These are phyloP conservation scores for Micromonas commoda DNA, from an alignment of 139 green algal species.

Conservation along the genomic window DNA sequence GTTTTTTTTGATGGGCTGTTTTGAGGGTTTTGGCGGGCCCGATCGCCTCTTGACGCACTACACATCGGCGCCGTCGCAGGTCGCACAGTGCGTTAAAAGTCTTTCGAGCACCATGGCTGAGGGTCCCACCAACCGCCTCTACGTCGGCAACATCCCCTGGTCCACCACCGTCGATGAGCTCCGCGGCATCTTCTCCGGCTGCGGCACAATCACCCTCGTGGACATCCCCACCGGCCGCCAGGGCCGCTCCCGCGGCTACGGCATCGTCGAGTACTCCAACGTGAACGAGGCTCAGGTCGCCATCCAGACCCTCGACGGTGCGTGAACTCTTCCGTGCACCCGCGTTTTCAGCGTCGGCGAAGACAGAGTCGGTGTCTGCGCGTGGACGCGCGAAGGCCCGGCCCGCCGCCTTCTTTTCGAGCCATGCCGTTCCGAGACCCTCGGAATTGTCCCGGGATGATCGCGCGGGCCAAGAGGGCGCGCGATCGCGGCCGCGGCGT, in stretches of 20 bases:
- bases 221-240: conserved; percentile 22
- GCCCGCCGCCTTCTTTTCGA: too few species aligned
- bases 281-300: background rate
- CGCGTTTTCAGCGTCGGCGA: too few species aligned
- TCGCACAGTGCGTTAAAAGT: background rate
- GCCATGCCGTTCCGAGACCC: too few species aligned
- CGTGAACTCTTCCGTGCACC: too few species aligned
- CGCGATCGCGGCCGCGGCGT: too few species aligned
- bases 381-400: too few species aligned
- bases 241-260: conserved; percentile 22
- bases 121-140: conserved; percentile 33
- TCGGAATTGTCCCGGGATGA: too few species aligned
- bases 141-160: conserved; percentile 57
- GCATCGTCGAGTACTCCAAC: conserved; percentile 4
- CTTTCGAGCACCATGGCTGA: background rate
- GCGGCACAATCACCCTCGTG: background rate
- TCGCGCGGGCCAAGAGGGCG: too few species aligned
- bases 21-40: too few species aligned
- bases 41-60: too few species aligned
- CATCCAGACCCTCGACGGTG: background rate
- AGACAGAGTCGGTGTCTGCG: too few species aligned
- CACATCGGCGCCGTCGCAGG: background rate
- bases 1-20: too few species aligned
- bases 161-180: conserved; percentile 44
- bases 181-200: conserved; percentile 1